phyloP scores from a whole-genome alignment of 208 protist species.

The Eutreptiella sp. region DNA sequence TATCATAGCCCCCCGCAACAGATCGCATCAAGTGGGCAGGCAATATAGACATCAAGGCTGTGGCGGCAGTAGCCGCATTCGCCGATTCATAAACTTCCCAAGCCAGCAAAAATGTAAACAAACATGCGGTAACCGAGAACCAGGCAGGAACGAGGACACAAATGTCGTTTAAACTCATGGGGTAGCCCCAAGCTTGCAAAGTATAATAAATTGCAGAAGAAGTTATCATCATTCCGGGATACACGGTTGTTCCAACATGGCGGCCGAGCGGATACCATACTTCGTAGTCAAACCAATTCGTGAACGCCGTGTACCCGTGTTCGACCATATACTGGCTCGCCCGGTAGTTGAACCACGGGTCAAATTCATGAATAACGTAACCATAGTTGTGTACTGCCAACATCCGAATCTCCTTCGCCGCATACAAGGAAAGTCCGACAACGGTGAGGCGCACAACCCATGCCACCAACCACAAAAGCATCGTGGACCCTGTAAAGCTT shows the following conservation, averaged over 20 bases:
- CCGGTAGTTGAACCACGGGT: slow-evolving; percentile 87
- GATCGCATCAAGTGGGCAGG: slow-evolving; percentile 90
- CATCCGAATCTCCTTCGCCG: slow-evolving; percentile 56
- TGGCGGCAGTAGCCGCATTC: slow-evolving; percentile 67
- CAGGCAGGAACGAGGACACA: slow-evolving; percentile 90
- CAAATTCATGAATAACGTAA: slow-evolving; percentile 84
- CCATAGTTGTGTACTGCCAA: slow-evolving; percentile 64
- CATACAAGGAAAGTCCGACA: no score
- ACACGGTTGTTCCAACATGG: slow-evolving; percentile 93
- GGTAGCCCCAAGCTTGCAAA: slow-evolving; percentile 58
- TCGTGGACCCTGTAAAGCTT: no score
- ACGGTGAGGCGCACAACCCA: no score
- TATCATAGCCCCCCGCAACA: slow-evolving; percentile 97
- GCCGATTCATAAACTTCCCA: slow-evolving; percentile 61
- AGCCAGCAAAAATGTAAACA: slow-evolving; percentile 75
- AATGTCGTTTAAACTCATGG: slow-evolving; percentile 85
- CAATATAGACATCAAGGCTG: slow-evolving; percentile 60
- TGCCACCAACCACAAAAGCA: no score
- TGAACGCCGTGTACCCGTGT: slow-evolving; percentile 89
- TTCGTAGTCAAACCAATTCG: slow-evolving; percentile 97
- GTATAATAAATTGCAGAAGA: slow-evolving; percentile 73
- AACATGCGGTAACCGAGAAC: slow-evolving; percentile 73
- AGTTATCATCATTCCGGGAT: slow-evolving; percentile 95
- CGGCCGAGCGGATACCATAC: slow-evolving; percentile 96
- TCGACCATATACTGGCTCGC: slow-evolving; percentile 76